These are phyloP conservation scores for Caulochytrium protostelioides DNA, from an alignment of 371 early-diverging fungal species.

Conservation along the genomic window DNA sequence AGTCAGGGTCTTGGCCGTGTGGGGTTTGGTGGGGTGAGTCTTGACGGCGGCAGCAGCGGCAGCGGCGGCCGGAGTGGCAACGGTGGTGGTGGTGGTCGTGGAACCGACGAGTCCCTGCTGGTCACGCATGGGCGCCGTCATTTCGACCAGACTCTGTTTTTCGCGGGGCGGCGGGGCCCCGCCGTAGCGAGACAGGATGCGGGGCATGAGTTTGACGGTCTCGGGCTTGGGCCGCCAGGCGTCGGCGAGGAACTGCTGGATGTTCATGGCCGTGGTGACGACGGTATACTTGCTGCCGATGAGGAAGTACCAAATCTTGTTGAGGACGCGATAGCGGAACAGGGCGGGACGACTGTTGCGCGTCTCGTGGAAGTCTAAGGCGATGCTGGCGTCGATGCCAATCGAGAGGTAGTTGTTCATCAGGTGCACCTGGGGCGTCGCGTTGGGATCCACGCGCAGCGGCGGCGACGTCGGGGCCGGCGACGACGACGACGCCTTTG, in stretches of 20 bases:
- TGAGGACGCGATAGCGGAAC: slow-evolving; percentile 7
- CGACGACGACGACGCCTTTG: too few relatives aligned
- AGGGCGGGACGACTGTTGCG: slow-evolving; percentile 5
- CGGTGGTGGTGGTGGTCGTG: too few relatives aligned
- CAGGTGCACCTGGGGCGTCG: not conserved
- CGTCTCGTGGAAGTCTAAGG: slow-evolving; percentile 7
- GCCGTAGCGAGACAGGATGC: not conserved
- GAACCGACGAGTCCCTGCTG: too few relatives aligned
- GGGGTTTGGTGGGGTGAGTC: too few relatives aligned
- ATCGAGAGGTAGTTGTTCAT: slow-evolving; percentile 10
- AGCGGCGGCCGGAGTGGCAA: too few relatives aligned
- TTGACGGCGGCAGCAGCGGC: too few relatives aligned
- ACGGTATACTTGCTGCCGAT: slow-evolving; percentile 3
- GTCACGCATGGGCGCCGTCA: too few relatives aligned
- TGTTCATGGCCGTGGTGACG: not conserved
- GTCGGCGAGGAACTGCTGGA: not conserved
- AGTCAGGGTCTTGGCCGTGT: too few relatives aligned
- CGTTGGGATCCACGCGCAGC: not conserved
- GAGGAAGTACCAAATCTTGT: slow-evolving; percentile 9
- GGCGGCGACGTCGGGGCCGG: too few relatives aligned
- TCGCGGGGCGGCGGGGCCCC: not conserved
- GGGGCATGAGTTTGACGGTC: not conserved
- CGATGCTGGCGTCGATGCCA: slow-evolving; percentile 10
- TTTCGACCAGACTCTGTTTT: not conserved
- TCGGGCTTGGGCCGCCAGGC: not conserved